A percentile compares a stretch with the other conserved stretches of the same genome.
Conservation (phyloP, 2,329 filamentous ascomycete species). For the Botrytis cinerea region DNA sequence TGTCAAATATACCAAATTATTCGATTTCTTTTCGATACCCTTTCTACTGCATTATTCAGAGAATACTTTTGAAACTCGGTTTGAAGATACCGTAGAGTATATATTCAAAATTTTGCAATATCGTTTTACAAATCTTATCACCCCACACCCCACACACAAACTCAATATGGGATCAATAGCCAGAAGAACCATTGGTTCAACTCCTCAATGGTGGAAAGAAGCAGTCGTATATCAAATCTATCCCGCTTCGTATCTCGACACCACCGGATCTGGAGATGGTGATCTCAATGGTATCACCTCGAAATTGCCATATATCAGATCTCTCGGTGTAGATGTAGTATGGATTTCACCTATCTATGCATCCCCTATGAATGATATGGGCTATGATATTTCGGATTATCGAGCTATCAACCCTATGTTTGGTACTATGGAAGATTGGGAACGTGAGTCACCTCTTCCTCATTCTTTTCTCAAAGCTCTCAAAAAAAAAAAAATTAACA, state of each 20-base stretch:
- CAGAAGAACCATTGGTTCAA: conserved; percentile 13
- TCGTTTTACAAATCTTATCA: not conserved
- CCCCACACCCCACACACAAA: too few species aligned
- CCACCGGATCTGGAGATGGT: conserved; percentile 60
- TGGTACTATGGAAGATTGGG: conserved; percentile 67
- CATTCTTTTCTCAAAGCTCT: rapidly evolving
- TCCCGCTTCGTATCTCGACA: conserved; percentile 58
- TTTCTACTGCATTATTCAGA: not conserved
- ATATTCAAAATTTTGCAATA: not conserved
- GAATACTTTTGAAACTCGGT: not conserved
- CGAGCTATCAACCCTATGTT: conserved; percentile 65
- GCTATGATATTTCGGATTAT: conserved; percentile 73
- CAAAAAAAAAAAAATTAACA: not conserved
- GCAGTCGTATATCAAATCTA: conserved; percentile 58
- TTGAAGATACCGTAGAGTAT: not conserved
- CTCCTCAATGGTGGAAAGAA: conserved; percentile 45
- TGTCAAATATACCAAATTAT: not conserved
- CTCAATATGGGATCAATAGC: conserved; percentile 9
- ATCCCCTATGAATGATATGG: conserved; percentile 68
- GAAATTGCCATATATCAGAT: conserved; percentile 62
- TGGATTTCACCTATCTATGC: conserved; percentile 70
- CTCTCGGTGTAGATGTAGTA: conserved; percentile 62
- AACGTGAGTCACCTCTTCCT: conserved; percentile 41
- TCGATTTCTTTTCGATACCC: not conserved
- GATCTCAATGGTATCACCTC: conserved; percentile 64